Evolutionary conservation across 768 basidiomycete species (phyloP), one percentile per base, ranked within the genome.

Genomic region (Nidularia sp.): DNA sequence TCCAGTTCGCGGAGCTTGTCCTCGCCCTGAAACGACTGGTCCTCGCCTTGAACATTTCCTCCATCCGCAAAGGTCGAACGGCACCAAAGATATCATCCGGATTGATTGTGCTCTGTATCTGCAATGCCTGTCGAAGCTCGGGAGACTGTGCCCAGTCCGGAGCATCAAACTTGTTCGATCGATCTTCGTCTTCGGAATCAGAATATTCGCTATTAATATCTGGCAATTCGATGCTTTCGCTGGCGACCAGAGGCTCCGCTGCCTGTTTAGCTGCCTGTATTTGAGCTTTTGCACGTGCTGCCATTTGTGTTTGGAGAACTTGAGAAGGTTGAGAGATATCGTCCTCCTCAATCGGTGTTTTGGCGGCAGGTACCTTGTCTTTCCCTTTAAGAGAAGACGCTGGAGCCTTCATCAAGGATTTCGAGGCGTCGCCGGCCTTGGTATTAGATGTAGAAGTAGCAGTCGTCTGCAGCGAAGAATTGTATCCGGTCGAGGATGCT

Each of bases 151-250:
- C 92, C 96, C 96, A 98, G 22, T 81, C 75, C 2, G 92, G 91
- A 53, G 86, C 81, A 59, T 86, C 79, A 57, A 84, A 86, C n/a
- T 83, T 84, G 57, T 81, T 76, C 41, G 79, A 77, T 15, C 87
- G 82, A 57, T 86, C 84, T 65, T 95, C 93, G 58, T 95, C 93
- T 44, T 93, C 96, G 4, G 94, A 97, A 68, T 95, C 91, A 4
- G 94, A 97, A 68, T 98, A 98, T 61, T 98, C 96, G 70, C 90
- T 93, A 61, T 93, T 88, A 62, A 97, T 93, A 45, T 98, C 96
- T 0, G 96, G 95, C 13, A 99, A 75, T 60, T 94, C 93, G 59
- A 95, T 91, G 63, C 78, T 84, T 73, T 93, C 89, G 63, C 85
- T 89, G 13, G 84, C 69, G 51, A 86, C 66, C 2, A 71, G 64